Conservation (phyloP, 2,329 filamentous ascomycete species). For the Phaeosphaeria sp. region DNA sequence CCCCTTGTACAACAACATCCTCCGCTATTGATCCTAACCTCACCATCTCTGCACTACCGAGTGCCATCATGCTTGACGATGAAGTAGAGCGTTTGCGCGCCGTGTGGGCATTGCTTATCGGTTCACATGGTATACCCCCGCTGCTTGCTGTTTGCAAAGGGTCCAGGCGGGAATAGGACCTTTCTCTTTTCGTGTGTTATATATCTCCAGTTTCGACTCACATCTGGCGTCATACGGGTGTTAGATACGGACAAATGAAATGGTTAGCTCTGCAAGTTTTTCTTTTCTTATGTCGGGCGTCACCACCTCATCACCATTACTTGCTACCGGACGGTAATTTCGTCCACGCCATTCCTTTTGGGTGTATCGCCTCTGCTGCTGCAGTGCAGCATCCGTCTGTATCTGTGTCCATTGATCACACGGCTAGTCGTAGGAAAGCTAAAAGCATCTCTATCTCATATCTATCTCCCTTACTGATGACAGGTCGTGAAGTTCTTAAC, state of each 20-base stretch:
- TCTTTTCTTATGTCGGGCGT: slow-evolving; percentile 7
- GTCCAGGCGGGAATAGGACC: slow-evolving; percentile 6
- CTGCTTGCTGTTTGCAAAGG: slow-evolving; percentile 22
- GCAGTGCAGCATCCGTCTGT: background rate
- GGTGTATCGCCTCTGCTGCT: slow-evolving; percentile 4
- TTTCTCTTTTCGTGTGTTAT: slow-evolving; percentile 23
- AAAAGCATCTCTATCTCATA: background rate
- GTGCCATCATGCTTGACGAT: slow-evolving; percentile 42
- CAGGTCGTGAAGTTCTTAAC: too few relatives aligned
- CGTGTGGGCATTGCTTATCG: slow-evolving; percentile 22
- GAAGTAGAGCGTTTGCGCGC: slow-evolving; percentile 32
- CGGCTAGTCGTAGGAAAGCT: background rate
- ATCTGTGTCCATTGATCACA: background rate
- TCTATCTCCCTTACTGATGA: too few relatives aligned
- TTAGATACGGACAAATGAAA: slow-evolving; percentile 28
- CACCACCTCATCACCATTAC: slow-evolving; percentile 17
- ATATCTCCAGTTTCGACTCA: slow-evolving; percentile 20
- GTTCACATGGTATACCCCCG: slow-evolving; percentile 24
- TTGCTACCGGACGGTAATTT: slow-evolving; percentile 24
- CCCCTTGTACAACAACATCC: slow-evolving; percentile 14
- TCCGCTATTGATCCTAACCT: slow-evolving; percentile 20
- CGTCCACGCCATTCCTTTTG: slow-evolving; percentile 21
- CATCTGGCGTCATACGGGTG: slow-evolving; percentile 15
- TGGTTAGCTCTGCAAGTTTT: slow-evolving; percentile 13
- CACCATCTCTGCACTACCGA: slow-evolving; percentile 27